Conservation (phyloP, 2,329 filamentous ascomycete genomes). For the Colletotrichum tropicicola region DNA sequence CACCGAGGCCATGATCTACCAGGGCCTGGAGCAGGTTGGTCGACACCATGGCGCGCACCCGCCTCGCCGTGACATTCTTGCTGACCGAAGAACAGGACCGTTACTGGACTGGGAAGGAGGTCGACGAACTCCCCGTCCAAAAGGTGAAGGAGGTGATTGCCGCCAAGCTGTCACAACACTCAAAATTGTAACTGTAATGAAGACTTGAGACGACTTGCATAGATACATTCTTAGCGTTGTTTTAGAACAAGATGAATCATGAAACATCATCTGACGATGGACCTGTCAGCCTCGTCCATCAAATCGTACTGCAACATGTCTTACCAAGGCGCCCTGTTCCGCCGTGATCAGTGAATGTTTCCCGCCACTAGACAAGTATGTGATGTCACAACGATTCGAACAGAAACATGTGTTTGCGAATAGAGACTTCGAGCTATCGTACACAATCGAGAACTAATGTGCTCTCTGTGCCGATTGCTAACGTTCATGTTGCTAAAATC, state of each 20-base stretch:
- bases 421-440: too few species aligned
- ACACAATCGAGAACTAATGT: too few species aligned
- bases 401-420: too few species aligned
- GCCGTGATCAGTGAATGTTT: too few species aligned
- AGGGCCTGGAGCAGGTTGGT: slow-evolving; percentile 73
- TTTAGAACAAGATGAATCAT: slow-evolving; percentile 4
- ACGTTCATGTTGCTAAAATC: too few species aligned
- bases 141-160: slow-evolving; percentile 64
- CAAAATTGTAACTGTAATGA: slow-evolving; percentile 36
- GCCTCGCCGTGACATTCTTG: not conserved
- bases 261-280: not conserved
- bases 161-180: slow-evolving; percentile 47
- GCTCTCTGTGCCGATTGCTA: too few species aligned
- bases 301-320: too few species aligned
- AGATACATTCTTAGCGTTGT: slow-evolving; percentile 22
- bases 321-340: too few species aligned
- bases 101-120: slow-evolving; percentile 71
- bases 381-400: too few species aligned
- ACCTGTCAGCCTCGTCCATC: too few species aligned
- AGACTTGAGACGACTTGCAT: slow-evolving; percentile 3
- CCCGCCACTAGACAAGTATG: too few species aligned
- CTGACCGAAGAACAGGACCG: slow-evolving; percentile 43
- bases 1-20: slow-evolving; percentile 81
- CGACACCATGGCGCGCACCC: not conserved
- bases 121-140: slow-evolving; percentile 67